Percentiles rank a stretch among this genome's conserved stretches.
Evolutionary conservation across 495 filamentous ascomycete species (phyloP).

Genomic region (Podospora pseudocomata): DNA sequence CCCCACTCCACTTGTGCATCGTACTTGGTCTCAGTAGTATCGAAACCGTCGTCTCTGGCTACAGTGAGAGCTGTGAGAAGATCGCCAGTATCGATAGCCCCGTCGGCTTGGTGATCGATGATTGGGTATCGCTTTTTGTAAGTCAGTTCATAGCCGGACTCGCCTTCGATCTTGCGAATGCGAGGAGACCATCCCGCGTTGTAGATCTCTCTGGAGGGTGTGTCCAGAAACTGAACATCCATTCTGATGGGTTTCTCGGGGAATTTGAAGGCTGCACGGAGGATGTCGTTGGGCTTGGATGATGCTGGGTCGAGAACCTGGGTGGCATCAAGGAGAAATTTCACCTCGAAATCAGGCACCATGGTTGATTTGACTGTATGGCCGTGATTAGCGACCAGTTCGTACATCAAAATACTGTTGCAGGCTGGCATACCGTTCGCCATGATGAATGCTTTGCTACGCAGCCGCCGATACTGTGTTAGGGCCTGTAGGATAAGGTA

Average conservation of each 20-base stretch:
- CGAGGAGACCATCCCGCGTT: conserved; percentile 33
- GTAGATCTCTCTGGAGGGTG: conserved; percentile 26
- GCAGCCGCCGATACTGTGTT: neutral
- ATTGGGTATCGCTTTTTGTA: conserved; percentile 32
- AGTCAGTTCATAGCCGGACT: conserved; percentile 29
- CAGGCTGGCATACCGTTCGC: neutral
- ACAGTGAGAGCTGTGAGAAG: conserved; percentile 24
- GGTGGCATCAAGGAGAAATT: conserved; percentile 28
- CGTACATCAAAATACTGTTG: neutral
- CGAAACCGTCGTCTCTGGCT: conserved; percentile 28
- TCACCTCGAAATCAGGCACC: conserved; percentile 34
- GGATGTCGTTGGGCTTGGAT: conserved; percentile 27
- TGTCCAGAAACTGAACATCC: conserved; percentile 37
- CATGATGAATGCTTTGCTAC: neutral
- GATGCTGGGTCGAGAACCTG: conserved; percentile 20
- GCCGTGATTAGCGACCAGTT: neutral
- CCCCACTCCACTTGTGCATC: conserved; percentile 35
- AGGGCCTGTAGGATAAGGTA: neutral
- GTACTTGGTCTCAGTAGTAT: conserved; percentile 25
- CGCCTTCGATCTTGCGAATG: conserved; percentile 33
- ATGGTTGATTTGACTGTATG: conserved; percentile 12
- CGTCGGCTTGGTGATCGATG: neutral
- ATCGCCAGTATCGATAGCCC: conserved; percentile 19
- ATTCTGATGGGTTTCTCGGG: neutral
- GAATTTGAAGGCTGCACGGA: conserved; percentile 23